These are phyloP conservation scores for Termitomyces sp. DNA, from an alignment of 768 basidiomycete species.

Conservation along the genomic window DNA sequence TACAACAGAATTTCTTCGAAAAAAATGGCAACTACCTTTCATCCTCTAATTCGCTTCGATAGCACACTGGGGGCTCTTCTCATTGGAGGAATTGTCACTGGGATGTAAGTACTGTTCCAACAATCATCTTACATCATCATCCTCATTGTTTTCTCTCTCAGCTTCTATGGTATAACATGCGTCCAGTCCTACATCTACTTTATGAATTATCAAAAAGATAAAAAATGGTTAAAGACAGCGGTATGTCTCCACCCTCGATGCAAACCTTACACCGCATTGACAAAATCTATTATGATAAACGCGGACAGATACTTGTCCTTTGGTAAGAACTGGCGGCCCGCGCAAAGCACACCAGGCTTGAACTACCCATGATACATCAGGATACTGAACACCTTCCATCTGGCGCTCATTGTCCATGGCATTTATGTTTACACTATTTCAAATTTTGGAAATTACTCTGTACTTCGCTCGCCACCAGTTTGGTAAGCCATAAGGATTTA, in stretches of 20 bases:
- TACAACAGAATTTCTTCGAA: neutral
- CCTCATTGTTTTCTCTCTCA: neutral
- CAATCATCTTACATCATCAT: neutral
- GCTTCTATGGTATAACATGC: conserved; percentile 3
- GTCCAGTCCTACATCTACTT: conserved; percentile 4
- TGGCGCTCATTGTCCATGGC: neutral
- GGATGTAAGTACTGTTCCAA: neutral
- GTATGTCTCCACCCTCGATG: neutral
- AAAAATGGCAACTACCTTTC: neutral
- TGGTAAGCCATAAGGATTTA: neutral
- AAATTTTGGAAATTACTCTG: neutral
- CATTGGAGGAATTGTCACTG: neutral
- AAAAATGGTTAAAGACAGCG: neutral
- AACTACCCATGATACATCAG: neutral
- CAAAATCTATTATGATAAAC: neutral
- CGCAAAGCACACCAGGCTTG: neutral
- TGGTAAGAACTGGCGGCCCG: neutral
- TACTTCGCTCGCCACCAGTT: neutral
- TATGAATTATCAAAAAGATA: neutral
- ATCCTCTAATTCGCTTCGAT: neutral
- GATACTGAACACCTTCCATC: neutral
- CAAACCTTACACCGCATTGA: no score
- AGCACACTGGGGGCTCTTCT: neutral
- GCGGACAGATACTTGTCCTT: neutral
- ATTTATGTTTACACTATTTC: neutral